A percentile compares a stretch with the other conserved stretches of the same genome.
Conservation (phyloP, 805 yeast species). For the Candida cerambycidarum region DNA sequence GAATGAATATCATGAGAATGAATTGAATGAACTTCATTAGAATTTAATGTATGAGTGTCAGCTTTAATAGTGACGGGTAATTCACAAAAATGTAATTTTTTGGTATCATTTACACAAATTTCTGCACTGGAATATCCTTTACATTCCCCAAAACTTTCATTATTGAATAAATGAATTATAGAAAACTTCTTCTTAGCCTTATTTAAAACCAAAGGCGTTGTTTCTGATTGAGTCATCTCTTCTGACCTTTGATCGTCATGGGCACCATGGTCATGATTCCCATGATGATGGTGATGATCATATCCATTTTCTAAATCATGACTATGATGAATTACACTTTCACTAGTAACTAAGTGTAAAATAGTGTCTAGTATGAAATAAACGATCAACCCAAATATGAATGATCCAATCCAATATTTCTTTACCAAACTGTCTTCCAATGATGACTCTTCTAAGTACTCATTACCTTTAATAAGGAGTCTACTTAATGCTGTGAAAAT, state of each 20-base stretch:
- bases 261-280: neutral
- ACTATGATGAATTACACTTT: constrained; percentile 82
- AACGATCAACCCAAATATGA: constrained; percentile 57
- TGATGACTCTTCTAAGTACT: constrained; percentile 40
- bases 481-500: constrained; percentile 74
- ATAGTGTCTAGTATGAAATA: constrained; percentile 62
- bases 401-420: constrained; percentile 45
- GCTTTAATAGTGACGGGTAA: constrained; percentile 23
- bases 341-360: constrained; percentile 74
- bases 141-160: constrained; percentile 41
- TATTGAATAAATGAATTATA: constrained; percentile 9
- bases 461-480: constrained; percentile 66
- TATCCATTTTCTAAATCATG: constrained; percentile 42
- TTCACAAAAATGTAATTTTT: constrained; percentile 36
- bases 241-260: neutral
- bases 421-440: constrained; percentile 14
- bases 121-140: constrained; percentile 49
- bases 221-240: neutral
- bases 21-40: constrained; percentile 10
- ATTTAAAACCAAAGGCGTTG: constrained; percentile 2
- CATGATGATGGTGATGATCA: neutral
- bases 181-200: constrained; percentile 9
- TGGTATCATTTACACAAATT: constrained; percentile 20
- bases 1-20: constrained; percentile 6
- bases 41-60: constrained; percentile 6